These are phyloP conservation scores for Pythium plurisporium DNA, from an alignment of 352 stramenopile species.

Conservation along the genomic window DNA sequence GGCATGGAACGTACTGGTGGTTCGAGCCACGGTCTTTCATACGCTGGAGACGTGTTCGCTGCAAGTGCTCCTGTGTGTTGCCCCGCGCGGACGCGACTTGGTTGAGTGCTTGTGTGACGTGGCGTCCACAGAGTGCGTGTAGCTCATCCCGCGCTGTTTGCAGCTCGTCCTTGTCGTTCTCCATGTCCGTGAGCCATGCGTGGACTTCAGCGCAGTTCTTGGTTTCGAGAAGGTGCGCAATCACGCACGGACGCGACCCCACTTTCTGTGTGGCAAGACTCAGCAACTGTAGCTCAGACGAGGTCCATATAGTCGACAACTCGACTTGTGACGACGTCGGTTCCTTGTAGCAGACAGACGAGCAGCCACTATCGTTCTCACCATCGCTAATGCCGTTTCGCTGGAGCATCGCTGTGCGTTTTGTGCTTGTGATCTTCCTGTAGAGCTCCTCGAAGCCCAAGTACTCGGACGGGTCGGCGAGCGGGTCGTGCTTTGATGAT, in stretches of 20 bases:
- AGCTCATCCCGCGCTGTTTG: slow-evolving; percentile 4
- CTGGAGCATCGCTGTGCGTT: slow-evolving; percentile 4
- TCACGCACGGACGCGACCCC: slow-evolving; percentile 35
- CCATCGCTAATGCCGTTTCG: too few relatives aligned
- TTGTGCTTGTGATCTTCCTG: slow-evolving; percentile 32
- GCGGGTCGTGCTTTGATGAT: slow-evolving; percentile 17
- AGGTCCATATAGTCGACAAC: slow-evolving; percentile 26
- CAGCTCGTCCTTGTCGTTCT: neutral
- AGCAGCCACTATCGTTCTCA: slow-evolving; percentile 5
- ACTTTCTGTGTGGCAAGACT: slow-evolving; percentile 35
- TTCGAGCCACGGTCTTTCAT: slow-evolving; percentile 80
- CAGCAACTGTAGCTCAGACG: slow-evolving; percentile 38
- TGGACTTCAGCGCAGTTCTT: slow-evolving; percentile 43
- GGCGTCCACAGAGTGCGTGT: slow-evolving; percentile 1
- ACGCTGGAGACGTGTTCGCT: slow-evolving; percentile 63
- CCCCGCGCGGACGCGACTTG: slow-evolving; percentile 28
- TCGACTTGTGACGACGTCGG: neutral
- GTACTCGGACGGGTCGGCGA: slow-evolving; percentile 52
- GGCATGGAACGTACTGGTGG: slow-evolving; percentile 67
- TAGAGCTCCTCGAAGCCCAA: slow-evolving; percentile 49
- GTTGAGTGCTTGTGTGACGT: slow-evolving; percentile 14
- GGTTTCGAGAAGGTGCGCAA: slow-evolving; percentile 35
- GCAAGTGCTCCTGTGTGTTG: slow-evolving; percentile 66
- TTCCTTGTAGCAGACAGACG: slow-evolving; percentile 2
- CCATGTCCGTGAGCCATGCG: slow-evolving; percentile 1